Evolutionary conservation across 495 filamentous ascomycete species (phyloP).

Genomic region (Aspergillus olivimuriae): DNA sequence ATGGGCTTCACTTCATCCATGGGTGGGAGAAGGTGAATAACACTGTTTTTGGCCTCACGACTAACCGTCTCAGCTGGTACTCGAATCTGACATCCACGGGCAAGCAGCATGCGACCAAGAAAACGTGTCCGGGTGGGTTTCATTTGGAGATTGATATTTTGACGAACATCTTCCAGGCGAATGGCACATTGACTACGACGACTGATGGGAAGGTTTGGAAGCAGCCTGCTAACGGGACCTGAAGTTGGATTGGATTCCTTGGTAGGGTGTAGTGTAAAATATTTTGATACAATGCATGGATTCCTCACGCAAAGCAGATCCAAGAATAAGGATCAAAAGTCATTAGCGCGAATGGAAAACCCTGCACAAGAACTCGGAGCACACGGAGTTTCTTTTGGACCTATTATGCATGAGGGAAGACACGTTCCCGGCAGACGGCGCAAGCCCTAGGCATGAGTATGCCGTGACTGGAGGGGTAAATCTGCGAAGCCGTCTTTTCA

Average conservation of each 20-base stretch:
- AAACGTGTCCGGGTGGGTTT: constrained; percentile 15
- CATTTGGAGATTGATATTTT: constrained; percentile 14
- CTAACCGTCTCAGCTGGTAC: constrained; percentile 14
- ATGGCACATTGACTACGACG: constrained; percentile 18
- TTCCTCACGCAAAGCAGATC: too few relatives aligned
- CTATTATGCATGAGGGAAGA: too few relatives aligned
- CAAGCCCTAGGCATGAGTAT: too few relatives aligned
- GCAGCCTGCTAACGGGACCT: constrained; percentile 19
- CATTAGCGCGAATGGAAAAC: too few relatives aligned
- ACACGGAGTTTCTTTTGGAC: too few relatives aligned
- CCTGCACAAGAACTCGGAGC: too few relatives aligned
- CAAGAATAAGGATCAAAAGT: too few relatives aligned
- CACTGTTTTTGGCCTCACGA: background rate
- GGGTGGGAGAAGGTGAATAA: constrained; percentile 11
- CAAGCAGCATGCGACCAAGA: constrained; percentile 9
- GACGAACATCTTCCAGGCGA: constrained; percentile 18
- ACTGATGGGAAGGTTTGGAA: constrained; percentile 14
- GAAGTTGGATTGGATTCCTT: background rate
- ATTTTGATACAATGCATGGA: too few relatives aligned
- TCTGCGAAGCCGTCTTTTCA: too few relatives aligned
- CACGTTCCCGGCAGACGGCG: too few relatives aligned
- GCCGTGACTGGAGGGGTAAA: too few relatives aligned
- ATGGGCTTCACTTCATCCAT: constrained; percentile 10
- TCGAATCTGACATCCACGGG: constrained; percentile 15
- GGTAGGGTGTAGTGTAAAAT: too few relatives aligned